These are phyloP conservation scores for Fusarium oxysporum DNA, from an alignment of 2,329 filamentous ascomycete species.

Conservation along the genomic window DNA sequence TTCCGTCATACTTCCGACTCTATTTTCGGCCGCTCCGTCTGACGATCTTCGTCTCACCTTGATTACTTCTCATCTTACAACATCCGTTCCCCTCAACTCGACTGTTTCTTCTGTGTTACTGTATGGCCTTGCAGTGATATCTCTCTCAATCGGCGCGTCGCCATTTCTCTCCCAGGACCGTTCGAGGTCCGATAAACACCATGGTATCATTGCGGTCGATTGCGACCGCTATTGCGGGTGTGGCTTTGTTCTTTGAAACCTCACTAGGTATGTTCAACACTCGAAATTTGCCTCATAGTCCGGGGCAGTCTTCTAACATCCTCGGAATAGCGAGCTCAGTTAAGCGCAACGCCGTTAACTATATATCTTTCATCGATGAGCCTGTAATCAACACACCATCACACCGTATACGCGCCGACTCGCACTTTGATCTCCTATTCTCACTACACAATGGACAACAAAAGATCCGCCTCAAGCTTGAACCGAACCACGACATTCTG, in stretches of 20 bases:
- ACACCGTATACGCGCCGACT: conserved; percentile 81
- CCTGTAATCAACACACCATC: conserved; percentile 82
- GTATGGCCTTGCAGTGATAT: conserved; percentile 38
- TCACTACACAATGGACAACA: conserved; percentile 74
- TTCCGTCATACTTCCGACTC: background rate
- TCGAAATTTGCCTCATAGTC: background rate
- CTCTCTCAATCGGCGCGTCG: conserved; percentile 21
- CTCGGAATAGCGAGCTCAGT: conserved; percentile 71
- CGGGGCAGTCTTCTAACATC: conserved; percentile 33
- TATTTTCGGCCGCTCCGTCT: conserved; percentile 21
- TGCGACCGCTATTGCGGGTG: conserved; percentile 47
- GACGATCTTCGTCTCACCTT: conserved; percentile 30
- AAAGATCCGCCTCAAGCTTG: conserved; percentile 80
- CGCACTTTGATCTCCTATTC: conserved; percentile 88
- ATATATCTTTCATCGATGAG: conserved; percentile 79
- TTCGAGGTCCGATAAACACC: conserved; percentile 34
- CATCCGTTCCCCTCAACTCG: background rate
- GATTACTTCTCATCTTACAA: conserved; percentile 20
- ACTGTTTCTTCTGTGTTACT: conserved; percentile 5
- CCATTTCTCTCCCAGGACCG: conserved; percentile 31
- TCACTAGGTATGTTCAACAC: conserved; percentile 47
- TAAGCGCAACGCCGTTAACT: conserved; percentile 79
- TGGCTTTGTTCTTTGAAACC: conserved; percentile 48
- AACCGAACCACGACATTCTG: conserved; percentile 93
- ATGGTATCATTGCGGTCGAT: conserved; percentile 52